These are phyloP conservation scores for Magnusiomyces ingens DNA, from an alignment of 1,139 yeast species.

Conservation along the genomic window DNA sequence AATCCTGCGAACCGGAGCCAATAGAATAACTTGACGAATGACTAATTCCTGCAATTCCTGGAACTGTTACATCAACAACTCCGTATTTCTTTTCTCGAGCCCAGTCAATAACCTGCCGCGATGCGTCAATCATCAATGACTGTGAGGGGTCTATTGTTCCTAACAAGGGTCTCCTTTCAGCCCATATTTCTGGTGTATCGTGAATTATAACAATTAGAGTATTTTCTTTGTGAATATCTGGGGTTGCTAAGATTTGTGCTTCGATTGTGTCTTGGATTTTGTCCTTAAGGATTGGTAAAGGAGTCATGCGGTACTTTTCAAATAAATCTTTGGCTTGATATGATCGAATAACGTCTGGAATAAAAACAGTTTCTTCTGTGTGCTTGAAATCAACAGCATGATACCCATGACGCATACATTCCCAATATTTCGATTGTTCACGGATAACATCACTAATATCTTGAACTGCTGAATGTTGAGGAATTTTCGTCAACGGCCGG, in stretches of 20 bases:
- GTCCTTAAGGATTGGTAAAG: conserved; percentile 58
- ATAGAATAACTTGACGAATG: conserved; percentile 20
- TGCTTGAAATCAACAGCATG: conserved; percentile 31
- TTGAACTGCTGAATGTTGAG: conserved; percentile 60
- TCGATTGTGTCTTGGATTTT: conserved; percentile 37
- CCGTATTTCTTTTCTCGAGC: conserved; percentile 50
- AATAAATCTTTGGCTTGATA: conserved; percentile 58
- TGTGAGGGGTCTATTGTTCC: conserved; percentile 72
- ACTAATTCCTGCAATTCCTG: conserved; percentile 35
- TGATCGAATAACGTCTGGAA: conserved; percentile 58
- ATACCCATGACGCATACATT: conserved; percentile 68
- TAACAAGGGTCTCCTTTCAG: conserved; percentile 68
- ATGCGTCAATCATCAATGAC: conserved; percentile 59
- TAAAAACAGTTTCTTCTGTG: conserved; percentile 13
- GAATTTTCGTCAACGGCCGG: conserved; percentile 58
- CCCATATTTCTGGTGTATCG: conserved; percentile 94
- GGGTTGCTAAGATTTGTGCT: conserved; percentile 71
- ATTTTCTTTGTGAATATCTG: conserved; percentile 53
- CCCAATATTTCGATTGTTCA: conserved; percentile 84
- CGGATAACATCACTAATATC: conserved; percentile 79
- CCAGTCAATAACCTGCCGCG: conserved; percentile 54
- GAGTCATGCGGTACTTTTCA: conserved; percentile 51
- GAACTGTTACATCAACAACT: conserved; percentile 76
- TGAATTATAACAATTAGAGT: conserved; percentile 69
- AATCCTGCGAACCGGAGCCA: conserved; percentile 50